Base-by-base conservation (phyloP, 441 rosid species). In the Gossypium aridum region DNA sequence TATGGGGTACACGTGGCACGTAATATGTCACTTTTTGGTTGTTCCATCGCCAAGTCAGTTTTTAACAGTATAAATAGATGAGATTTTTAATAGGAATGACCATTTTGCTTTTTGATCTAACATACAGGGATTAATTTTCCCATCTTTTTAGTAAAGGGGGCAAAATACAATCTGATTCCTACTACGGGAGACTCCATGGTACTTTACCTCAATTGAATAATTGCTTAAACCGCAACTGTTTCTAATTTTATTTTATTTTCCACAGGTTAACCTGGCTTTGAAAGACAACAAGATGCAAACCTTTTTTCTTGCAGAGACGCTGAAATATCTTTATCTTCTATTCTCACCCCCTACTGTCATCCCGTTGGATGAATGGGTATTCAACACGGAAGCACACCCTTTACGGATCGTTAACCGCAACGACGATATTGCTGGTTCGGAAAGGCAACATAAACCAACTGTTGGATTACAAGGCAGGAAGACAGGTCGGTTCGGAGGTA, bases 271-370 rank as follows among this genome's bases (percentile, higher is more conserved):
- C 73, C 89, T 2, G 98, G 98, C 1, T 85, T 75, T 1, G 47
- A 92, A 92, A 76, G 99, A 96, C 88, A 87, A 96, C 82, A 92
- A 77, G 96, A 93, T 93, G 97, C 98, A 93, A 77, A 96, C 96
- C 86, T 96, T 96, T 90, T 93, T 93, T 78, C 94, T 93, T 0
- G 98, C 98, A 0, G 99, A 96, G 86, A 96, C 97, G 8, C 90
- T 96, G 4, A 93, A 96, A 75, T 96, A 96, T 82, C 80, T 93
- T 0, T 96, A 96, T 75, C 98, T 93, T 55, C 90, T 93, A 26
- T 96, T 92, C 79, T 90, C 99, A 4, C 99, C 99, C 2, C 61
- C 97, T 13, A 77, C 97, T 0, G 92, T 92, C 8, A 87, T 96
- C 73, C 63, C 99, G 10, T 75, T 93, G 70, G 97, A 96, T 39